Evolutionary conservation across 1,139 yeast genomes (phyloP), one percentile per base, ranked within the genome.

Genomic region (Sugiyamaella pinicola): DNA sequence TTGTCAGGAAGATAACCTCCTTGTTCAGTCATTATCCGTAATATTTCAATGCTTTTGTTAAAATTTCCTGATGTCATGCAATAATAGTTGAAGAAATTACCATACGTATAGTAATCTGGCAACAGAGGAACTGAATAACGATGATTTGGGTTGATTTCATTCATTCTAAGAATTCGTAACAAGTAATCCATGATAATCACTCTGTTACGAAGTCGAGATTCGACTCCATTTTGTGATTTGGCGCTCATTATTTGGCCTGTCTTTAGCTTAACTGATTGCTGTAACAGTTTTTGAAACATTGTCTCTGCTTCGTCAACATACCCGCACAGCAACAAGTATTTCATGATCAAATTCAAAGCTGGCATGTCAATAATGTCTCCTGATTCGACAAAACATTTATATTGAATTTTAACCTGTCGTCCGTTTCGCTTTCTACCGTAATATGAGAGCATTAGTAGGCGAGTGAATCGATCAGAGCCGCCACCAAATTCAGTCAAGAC

Each of bases 391-490:
- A 48, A 22, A 33, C 10, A 31, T 24, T 24, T 38, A 35, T 53
- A 54, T 22, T 51, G 51, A 26, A 47, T 49, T 17, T 58, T 60
- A 9, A 55, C 57, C 8, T 55, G 54, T 3, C 50, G 18, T 29
- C 60, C 57, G 15, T 52, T 40, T 12, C 51, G 35, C 13, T 47
- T 44, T 6, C 17, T 34, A 9, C 60, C 58, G 40, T 56, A 57
- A 37, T 58, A 51, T 22, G 55, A 40, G 43, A 62, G 50, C 33
- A 56, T 52, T 12, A 60, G 51, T 45, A 60, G 50, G 48, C 56
- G 48, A 1, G 66, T 62, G 38, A 54, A 47, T 13, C 66, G 47
- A 45, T 62, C 64, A 13, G 48, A 33, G 6, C 54, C 50, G n/a
- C 29, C 35, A 4, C 46, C 49, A 24, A 60, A 56, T 15, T 58